Percentiles rank a stretch among this genome's conserved stretches.
These are phyloP conservation scores for Erucastrum elatum DNA, from an alignment of 345 rosid genomes.

Conservation along the genomic window DNA sequence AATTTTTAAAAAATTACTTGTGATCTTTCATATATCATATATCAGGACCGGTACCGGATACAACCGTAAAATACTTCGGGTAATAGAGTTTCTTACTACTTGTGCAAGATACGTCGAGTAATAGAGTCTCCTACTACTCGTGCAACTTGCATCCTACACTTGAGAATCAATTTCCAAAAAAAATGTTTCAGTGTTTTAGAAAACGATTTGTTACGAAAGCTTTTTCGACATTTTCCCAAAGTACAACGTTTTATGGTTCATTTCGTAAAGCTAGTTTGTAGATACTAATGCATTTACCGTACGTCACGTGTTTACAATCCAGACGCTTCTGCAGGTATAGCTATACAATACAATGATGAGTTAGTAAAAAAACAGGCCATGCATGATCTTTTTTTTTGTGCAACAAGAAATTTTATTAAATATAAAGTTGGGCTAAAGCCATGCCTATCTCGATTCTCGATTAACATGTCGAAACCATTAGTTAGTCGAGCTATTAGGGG, in stretches of 20 bases:
- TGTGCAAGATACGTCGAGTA: background rate
- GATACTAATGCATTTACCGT: slow-evolving; percentile 15
- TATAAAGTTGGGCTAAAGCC: too few relatives aligned
- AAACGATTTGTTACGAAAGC: slow-evolving; percentile 16
- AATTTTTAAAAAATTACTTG: too few relatives aligned
- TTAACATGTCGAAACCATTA: background rate
- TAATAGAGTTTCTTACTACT: background rate
- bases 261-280: slow-evolving; percentile 30
- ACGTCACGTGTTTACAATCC: slow-evolving; percentile 19
- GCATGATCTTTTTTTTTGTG: background rate
- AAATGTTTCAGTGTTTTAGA: background rate
- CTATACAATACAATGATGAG: slow-evolving; percentile 1
- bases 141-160: background rate
- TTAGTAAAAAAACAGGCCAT: background rate
- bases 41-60: too few relatives aligned
- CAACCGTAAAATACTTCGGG: background rate
- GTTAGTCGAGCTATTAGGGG: background rate
- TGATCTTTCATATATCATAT: too few relatives aligned
- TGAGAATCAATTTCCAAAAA: slow-evolving; percentile 9
- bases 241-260: slow-evolving; percentile 10
- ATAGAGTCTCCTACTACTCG: background rate
- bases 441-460: background rate
- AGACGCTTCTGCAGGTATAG: background rate
- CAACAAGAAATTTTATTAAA: too few relatives aligned
- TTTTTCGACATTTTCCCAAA: slow-evolving; percentile 27